Evolutionary conservation across 441 rosid genomes (phyloP), one percentile per base, ranked within the genome.

Genomic region (Jatropha multifida): DNA sequence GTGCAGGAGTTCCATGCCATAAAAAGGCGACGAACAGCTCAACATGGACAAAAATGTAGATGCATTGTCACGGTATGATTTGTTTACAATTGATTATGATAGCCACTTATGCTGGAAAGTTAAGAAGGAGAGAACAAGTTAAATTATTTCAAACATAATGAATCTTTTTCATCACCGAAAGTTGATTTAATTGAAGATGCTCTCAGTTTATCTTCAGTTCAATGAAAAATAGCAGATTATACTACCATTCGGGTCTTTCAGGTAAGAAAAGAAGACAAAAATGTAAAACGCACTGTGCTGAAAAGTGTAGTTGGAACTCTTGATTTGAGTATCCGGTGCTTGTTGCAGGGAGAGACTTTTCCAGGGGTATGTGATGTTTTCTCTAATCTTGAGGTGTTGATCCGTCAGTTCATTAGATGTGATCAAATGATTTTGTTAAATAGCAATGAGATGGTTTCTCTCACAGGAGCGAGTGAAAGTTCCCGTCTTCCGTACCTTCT

Each of bases 251-350:
- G 41, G 17, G n/a, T 17, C 51, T 61, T 23, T 68, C 89, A 92
- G 98, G 94, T 89, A 13, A 90, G 77, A 85, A 90, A 88, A 79
- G 90, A 89, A 75, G 90, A 85, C 62, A 76, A 46, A 69, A 83
- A 82, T 51, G 85, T 87, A 65, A 92, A 89, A 72, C 88, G 86
- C 66, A 87, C 89, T 0, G 88, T 90, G 48, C 80, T 90, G 77
- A 94, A 90, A 85, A 90, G 97, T 83, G 90, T 92, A 14, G 97
- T 90, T 52, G 98, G 94, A 77, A 94, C 98, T 55, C 98, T 94
- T 62, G 96, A 92, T 84, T 82, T 90, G 82, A 90, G 90, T 81
- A 76, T 94, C 63, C 85, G 85, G 6, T 77, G 81, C 82, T 85
- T 91, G 77, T 72, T 88, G 78, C 90, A 83, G 18, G 97, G 95